phyloP scores from a whole-genome alignment of 2,329 filamentous ascomycete species.

The Paramyrothecium roridum region DNA sequence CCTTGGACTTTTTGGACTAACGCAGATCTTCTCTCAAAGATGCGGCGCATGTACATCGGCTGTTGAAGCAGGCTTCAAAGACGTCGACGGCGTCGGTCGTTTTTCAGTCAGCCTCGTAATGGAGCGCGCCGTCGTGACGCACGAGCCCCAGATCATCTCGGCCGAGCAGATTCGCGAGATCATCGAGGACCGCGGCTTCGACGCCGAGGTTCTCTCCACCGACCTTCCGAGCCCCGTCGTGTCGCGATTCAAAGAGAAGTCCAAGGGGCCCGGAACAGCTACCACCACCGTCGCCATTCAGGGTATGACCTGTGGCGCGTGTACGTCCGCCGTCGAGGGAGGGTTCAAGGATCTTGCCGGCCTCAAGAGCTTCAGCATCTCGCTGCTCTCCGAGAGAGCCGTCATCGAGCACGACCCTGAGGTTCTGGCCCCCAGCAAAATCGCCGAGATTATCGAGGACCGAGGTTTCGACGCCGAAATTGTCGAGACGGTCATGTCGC shows the following conservation, averaged over 20 bases:
- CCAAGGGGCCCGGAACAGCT: constrained; percentile 38
- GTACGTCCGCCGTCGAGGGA: constrained; percentile 79
- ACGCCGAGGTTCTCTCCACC: constrained; percentile 82
- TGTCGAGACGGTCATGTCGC: constrained; percentile 62
- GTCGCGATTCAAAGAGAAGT: constrained; percentile 30
- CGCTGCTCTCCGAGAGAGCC: constrained; percentile 78
- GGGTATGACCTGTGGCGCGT: constrained; percentile 90
- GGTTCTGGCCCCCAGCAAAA: constrained; percentile 48
- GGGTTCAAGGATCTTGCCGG: constrained; percentile 74
- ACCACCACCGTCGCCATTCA: constrained; percentile 75
- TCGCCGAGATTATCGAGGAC: constrained; percentile 61
- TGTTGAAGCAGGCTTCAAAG: constrained; percentile 88
- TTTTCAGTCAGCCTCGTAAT: constrained; percentile 93
- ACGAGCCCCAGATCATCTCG: constrained; percentile 72
- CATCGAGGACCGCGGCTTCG: constrained; percentile 90
- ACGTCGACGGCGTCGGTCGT: constrained; percentile 74
- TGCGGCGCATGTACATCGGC: constrained; percentile 94
- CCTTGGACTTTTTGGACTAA: constrained; percentile 22
- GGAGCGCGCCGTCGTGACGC: constrained; percentile 91
- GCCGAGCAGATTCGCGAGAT: constrained; percentile 77
- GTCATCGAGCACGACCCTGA: constrained; percentile 74
- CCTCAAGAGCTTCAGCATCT: constrained; percentile 75
- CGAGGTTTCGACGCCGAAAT: constrained; percentile 80
- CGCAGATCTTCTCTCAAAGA: constrained; percentile 42
- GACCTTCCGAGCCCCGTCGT: constrained; percentile 61